These are phyloP conservation scores for Sphaerulina vaccinii DNA, from an alignment of 2,329 filamentous ascomycete genomes.

Conservation along the genomic window DNA sequence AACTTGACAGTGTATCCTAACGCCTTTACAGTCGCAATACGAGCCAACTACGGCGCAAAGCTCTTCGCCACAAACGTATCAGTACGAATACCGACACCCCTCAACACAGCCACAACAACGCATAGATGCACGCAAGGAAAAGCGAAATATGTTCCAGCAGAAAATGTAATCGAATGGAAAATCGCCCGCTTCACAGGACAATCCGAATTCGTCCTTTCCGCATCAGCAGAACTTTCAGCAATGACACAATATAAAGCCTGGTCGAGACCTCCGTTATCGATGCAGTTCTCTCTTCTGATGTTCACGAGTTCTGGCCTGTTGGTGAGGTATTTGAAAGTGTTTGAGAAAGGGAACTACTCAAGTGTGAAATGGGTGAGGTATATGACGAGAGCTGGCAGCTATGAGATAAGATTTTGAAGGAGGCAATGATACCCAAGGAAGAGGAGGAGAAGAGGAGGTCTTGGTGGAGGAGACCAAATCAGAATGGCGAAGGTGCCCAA, in stretches of 20 bases:
- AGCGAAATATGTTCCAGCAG: conserved; percentile 95
- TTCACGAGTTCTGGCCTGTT: conserved; percentile 92
- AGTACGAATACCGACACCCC: conserved; percentile 91
- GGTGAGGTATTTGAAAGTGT: conserved; percentile 94
- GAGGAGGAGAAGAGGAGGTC: no score
- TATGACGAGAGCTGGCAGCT: conserved; percentile 96
- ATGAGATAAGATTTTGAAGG: conserved; percentile 66
- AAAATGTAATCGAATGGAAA: conserved; percentile 99
- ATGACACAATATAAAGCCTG: conserved; percentile 99
- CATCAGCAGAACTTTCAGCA: conserved; percentile 86
- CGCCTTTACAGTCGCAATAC: conserved; percentile 93
- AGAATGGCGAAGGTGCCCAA: no score
- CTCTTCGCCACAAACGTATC: conserved; percentile 99
- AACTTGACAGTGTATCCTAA: no score
- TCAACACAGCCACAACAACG: no score
- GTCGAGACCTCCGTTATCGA: conserved; percentile 86
- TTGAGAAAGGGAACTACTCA: conserved; percentile 98
- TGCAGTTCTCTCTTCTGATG: conserved; percentile 95
- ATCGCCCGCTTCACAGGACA: conserved; percentile 98
- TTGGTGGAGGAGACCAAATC: no score
- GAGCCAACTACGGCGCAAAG: conserved; percentile 94
- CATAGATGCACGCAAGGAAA: conserved; percentile 94
- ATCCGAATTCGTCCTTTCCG: conserved; percentile 90
- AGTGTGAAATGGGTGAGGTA: conserved; percentile 99
- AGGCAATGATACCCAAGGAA: neutral